A percentile compares a stretch with the other conserved stretches of the same genome.
phyloP scores from a whole-genome alignment of 768 basidiomycete genomes.

The Trametes maxima region DNA sequence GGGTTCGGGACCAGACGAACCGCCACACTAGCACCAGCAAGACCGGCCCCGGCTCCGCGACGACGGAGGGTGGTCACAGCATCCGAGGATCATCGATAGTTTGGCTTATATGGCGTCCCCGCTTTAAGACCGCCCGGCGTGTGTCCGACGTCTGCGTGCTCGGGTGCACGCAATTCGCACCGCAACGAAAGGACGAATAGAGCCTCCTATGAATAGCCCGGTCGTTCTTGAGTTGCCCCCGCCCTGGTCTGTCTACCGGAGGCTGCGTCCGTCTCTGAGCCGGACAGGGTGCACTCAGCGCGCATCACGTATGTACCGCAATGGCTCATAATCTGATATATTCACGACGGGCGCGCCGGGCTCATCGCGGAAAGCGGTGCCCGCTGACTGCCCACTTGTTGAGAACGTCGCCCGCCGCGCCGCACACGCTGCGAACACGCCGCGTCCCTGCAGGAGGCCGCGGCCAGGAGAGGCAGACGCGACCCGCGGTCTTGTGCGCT shows the following conservation, averaged over 20 bases:
- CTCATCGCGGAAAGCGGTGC: not conserved
- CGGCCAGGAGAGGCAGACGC: not conserved
- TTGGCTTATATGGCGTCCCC: not conserved
- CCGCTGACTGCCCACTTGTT: constrained; percentile 1
- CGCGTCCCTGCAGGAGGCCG: not conserved
- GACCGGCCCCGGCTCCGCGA: too few species aligned
- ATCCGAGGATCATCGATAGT: not conserved
- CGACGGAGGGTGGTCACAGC: not conserved
- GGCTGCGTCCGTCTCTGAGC: not conserved
- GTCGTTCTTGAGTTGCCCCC: too few species aligned
- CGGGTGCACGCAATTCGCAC: not conserved
- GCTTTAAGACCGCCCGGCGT: not conserved
- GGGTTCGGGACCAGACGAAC: not conserved
- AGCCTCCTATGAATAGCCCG: too few species aligned
- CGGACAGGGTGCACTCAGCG: not conserved
- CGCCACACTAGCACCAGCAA: not conserved
- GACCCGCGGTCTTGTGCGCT: constrained; percentile 1
- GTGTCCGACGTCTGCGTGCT: not conserved
- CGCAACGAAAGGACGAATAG: too few species aligned
- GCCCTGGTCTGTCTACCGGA: too few species aligned
- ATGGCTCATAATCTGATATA: not conserved
- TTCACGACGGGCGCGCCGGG: not conserved
- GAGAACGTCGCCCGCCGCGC: not conserved
- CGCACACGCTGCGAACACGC: not conserved
- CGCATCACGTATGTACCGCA: not conserved